phyloP scores from a whole-genome alignment of 129 eudicot species.

The Pittosporum tobira region DNA sequence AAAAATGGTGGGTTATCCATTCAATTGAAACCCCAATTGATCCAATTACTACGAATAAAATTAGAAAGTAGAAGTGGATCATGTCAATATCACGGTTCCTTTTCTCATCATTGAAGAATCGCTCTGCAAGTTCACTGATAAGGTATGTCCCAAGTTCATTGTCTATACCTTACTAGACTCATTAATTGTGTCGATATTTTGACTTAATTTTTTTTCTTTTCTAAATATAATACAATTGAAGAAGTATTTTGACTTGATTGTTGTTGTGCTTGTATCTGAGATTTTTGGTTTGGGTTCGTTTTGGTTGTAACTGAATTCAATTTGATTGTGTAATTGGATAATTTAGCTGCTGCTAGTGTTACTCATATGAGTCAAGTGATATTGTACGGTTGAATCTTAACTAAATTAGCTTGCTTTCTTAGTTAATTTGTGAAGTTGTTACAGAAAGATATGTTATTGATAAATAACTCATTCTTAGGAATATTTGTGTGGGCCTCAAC shows the following conservation, averaged over 20 bases:
- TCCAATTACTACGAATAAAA: neutral
- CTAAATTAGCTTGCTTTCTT: too few relatives aligned
- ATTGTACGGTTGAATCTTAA: too few relatives aligned
- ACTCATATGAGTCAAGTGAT: too few relatives aligned
- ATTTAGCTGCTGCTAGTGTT: neutral
- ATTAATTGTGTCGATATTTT: neutral
- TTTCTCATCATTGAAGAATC: conserved; percentile 22
- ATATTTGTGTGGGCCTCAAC: too few relatives aligned
- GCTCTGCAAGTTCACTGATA: conserved; percentile 5
- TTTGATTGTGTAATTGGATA: neutral
- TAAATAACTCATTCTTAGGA: neutral
- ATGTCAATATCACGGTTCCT: conserved; percentile 25
- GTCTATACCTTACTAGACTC: neutral
- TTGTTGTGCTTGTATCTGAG: neutral
- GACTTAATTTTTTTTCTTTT: neutral
- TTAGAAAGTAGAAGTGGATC: too few relatives aligned
- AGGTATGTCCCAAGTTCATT: conserved; percentile 7
- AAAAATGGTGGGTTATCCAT: neutral
- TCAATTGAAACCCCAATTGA: neutral
- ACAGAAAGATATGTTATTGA: neutral
- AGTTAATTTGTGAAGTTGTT: too few relatives aligned
- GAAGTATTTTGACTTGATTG: neutral
- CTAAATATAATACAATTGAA: neutral
- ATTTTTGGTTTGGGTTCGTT: neutral
- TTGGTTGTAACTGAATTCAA: neutral